Base-by-base conservation (phyloP, 108 stramenopile genomes). In the Conticribra guillardii region DNA sequence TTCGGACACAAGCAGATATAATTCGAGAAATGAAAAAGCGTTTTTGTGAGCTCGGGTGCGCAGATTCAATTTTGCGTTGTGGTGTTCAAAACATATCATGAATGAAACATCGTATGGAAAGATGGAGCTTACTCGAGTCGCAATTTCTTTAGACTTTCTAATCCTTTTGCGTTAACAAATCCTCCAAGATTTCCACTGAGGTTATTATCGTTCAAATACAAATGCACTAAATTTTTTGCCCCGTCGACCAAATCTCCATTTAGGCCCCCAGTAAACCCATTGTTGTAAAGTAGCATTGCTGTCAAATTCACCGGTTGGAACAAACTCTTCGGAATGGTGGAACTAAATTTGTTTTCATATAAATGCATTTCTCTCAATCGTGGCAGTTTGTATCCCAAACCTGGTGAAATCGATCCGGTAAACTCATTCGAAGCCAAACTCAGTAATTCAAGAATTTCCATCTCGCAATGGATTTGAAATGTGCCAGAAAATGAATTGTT, bases 181-280 rank as follows among this genome's bases (percentile, higher is more conserved):
- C 50, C 23, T 11, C 80, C 85, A n/a, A 91, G 64, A 16, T 57
- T 79, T 19, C 89, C 89, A 22, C 68, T 81, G 2, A 91, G 41
- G 7, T 57, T 34, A 49, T 87, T 91, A 18, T 52, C 64, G 34
- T 84, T 72, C 23, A 88, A 44, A 47, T 81, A 88, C 18, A 91
- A 60, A 71, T 88, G 82, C 18, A 59, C 65, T 22, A 91, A 56
- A n/a, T 60, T 50, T 15, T 33, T 61, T 41, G 61, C 71, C 4
- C 34, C 50, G 18, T 63, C 27, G n/a, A 63, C 24, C 58, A 71
- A 60, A 11, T 37, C 33, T 45, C 21, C 50, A 16, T 27, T 46
- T 11, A 87, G 54, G 48, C 32, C 60, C 19, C 83, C 85, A 1
- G 82, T 54, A 16, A 89, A 75, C 15, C 46, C 64, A 67, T 89